Evolutionary conservation across 2,329 filamentous ascomycete species (phyloP), one percentile per base, ranked within the genome.

Genomic region (Tolypocladium amazonense): DNA sequence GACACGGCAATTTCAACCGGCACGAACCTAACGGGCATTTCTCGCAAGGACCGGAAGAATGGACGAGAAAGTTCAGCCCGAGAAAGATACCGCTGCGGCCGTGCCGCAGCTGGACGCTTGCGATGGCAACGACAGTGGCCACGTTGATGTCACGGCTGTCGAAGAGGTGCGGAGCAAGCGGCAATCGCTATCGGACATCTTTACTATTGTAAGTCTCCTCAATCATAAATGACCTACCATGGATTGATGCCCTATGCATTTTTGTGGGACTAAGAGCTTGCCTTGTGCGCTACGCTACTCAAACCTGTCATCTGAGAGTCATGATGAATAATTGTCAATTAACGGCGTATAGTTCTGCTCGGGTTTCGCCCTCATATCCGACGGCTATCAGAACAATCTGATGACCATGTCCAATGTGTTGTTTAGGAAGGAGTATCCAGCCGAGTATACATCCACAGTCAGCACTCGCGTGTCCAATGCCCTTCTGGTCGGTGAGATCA

Each of bases 381-480:
- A 74, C 54, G 72, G 72, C 27, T 73, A 73, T 65, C 69, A 73
- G 47, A 74, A 72, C 65, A 72, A 73, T 61, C 63, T 75, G 27
- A 75, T 73, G 69, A 71, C 69, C 53, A 71, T 71, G 69, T 63
- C 65, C 56, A 70, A 71, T 52, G 69, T 72, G 27, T 59, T 70
- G 25, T 69, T 71, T 60, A 68, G 66, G 55, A 65, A 69, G 57
- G 68, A 70, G 57, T 76, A 75, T 58, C 66, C 70, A 2, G 61
- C 65, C 14, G 65, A 74, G 45, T 75, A 75, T 58, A 75, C 71
- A 1, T 65, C 72, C 0, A 57, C 65, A 0, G 70, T 76, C 56
- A 76, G 71, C 64, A 77, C 75, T 1, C 73, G 72, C 27, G 72
- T 77, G 5, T 76, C 72, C 23, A 77, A 76, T 60, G 66, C 75